Evolutionary conservation across 805 yeast species (phyloP), one percentile per base, ranked within the genome.

Genomic region (Pichia ethanolica): DNA sequence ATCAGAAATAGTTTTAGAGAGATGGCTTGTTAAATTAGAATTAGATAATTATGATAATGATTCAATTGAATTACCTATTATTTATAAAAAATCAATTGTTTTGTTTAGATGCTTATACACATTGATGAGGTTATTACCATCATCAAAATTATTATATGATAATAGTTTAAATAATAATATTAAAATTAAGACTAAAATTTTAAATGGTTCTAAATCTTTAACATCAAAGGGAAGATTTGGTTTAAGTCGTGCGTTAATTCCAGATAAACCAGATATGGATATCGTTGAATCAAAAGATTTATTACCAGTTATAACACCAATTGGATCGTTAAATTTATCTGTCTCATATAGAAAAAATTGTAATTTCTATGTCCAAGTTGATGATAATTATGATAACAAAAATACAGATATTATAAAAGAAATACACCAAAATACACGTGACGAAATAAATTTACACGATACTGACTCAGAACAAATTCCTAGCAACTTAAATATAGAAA

Each of bases 21-120:
- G 99, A 51, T 93, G 99, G 99, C 72, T 89, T 27, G 69, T 93
- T 35, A 96, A 90, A 63, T 77, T 90, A 52, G 90, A 85, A 59
- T 66, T 77, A 14, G 69, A 68, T 39, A 64, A 63, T 28, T 70
- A 61, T 62, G 69, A 63, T 41, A 58, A 53, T 26, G 63, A 66
- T 7, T 52, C 67, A 4, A 73, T 72, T 26, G 93, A 86, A 47
- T 71, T 85, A 13, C 86, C 89, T 1, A 66, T 74, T 40, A 76
- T 86, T 8, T 85, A 86, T 67, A 88, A 86, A 58, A 85, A 83
- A 56, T 77, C 90, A 33, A 78, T 87, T 27, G 70, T 89, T 0
- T 67, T 86, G 33, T 81, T 93, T 56, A 79, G 97, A 42, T 80
- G 86, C 44, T 65, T 93, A 36, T 83, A 81, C 65, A 80, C 90